These are phyloP conservation scores for Lunularia cruciata DNA, from an alignment of 225 moss, liverwort and hornwort species.

Conservation along the genomic window DNA sequence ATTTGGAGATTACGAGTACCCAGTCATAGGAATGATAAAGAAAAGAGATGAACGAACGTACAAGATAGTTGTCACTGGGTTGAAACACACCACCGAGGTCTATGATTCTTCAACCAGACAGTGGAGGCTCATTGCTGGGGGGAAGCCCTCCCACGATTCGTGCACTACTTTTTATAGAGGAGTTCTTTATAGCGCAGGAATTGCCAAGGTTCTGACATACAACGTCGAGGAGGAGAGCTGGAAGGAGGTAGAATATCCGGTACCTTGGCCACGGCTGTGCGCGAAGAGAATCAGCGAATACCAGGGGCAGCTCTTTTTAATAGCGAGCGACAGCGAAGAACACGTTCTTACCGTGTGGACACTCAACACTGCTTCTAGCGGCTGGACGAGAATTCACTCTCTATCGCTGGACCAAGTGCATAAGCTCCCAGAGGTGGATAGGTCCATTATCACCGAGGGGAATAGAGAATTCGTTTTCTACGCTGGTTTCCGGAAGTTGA, in stretches of 20 bases:
- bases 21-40: slow-evolving; percentile 9
- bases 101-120: slow-evolving; percentile 8
- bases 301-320: slow-evolving; percentile 4
- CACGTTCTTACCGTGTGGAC: slow-evolving; percentile 2
- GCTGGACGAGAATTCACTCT: not conserved
- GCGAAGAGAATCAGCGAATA: slow-evolving; percentile 13
- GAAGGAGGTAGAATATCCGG: slow-evolving; percentile 4
- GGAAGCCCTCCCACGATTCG: slow-evolving; percentile 6
- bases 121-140: slow-evolving; percentile 10
- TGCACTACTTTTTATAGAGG: slow-evolving; percentile 10
- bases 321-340: slow-evolving; percentile 15
- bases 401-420: slow-evolving; percentile 5
- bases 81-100: slow-evolving; percentile 14
- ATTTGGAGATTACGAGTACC: slow-evolving; percentile 9
- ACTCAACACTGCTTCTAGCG: not conserved
- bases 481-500: slow-evolving; percentile 15
- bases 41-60: not conserved
- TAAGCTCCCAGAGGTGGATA: slow-evolving; percentile 1
- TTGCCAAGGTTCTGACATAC: slow-evolving; percentile 9
- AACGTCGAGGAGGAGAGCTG: slow-evolving; percentile 12
- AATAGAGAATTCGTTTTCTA: not conserved
- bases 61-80: not conserved
- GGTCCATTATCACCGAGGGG: not conserved
- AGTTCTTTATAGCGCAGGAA: slow-evolving; percentile 10
- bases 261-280: slow-evolving; percentile 9